Evolutionary conservation across 2,329 filamentous ascomycete species (phyloP).

Genomic region (Neopestalotiopsis clavispora): DNA sequence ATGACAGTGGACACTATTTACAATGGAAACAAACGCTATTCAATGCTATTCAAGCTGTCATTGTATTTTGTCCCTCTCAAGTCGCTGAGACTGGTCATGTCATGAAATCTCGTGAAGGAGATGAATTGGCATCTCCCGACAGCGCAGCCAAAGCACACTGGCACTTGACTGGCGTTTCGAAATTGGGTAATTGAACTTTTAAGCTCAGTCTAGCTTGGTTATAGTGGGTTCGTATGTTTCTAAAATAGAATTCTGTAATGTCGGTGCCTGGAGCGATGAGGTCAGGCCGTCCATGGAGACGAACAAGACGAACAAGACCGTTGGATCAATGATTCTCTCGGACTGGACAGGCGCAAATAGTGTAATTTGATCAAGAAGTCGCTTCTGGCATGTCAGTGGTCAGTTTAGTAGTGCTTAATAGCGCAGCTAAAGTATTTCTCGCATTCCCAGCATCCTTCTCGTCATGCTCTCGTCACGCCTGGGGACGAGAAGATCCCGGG

Average conservation of each 20-base stretch:
- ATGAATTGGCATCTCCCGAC: neutral
- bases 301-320: neutral
- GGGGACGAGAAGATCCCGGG: too few relatives aligned
- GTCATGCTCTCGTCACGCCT: neutral
- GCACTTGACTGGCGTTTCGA: neutral
- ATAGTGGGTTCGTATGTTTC: conserved; percentile 7
- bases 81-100: neutral
- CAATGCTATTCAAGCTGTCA: neutral
- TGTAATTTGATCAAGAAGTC: neutral
- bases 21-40: too few relatives aligned
- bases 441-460: neutral
- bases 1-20: neutral
- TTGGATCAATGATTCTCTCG: neutral
- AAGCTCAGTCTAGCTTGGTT: conserved; percentile 7
- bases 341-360: neutral
- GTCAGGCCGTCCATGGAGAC: neutral
- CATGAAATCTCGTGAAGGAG: neutral
- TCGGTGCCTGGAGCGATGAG: conserved; percentile 9
- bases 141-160: neutral
- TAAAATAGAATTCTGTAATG: conserved; percentile 11
- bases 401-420: neutral
- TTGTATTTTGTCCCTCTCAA: neutral
- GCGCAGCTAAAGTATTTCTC: neutral
- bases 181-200: neutral
- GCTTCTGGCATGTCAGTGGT: neutral